Percentiles rank a stretch among this genome's conserved stretches.
Evolutionary conservation across 2,329 filamentous ascomycete genomes (phyloP).

Genomic region (Septoria linicola): DNA sequence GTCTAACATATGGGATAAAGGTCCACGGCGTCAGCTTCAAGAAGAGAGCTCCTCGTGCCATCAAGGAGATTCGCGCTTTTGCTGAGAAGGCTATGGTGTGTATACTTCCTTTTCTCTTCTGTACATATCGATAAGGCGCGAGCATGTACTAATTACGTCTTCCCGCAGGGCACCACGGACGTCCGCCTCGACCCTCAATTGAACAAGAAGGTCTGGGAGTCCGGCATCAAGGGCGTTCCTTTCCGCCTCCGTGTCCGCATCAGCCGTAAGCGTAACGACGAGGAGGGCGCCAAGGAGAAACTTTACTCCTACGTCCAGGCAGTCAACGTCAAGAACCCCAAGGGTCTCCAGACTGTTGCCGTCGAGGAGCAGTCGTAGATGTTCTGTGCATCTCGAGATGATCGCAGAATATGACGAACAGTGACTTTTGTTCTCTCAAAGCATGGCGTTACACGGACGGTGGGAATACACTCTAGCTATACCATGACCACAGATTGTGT

Average conservation of each 20-base stretch:
- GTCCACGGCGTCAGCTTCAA: slow-evolving; percentile 98
- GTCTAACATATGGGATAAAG: slow-evolving; percentile 55
- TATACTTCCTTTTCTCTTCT: slow-evolving; percentile 21
- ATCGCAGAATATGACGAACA: slow-evolving; percentile 1
- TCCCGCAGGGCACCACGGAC: slow-evolving; percentile 80
- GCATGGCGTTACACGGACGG: slow-evolving; percentile 9
- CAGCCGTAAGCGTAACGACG: slow-evolving; percentile 99
- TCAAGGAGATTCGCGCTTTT: slow-evolving; percentile 99
- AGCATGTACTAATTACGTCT: not conserved
- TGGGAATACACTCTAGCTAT: slow-evolving; percentile 10
- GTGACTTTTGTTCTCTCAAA: not conserved
- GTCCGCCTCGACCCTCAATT: slow-evolving; percentile 97
- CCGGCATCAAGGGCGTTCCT: slow-evolving; percentile 97
- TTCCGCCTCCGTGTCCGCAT: slow-evolving; percentile 98
- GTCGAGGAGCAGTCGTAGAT: slow-evolving; percentile 61
- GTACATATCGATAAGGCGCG: not conserved
- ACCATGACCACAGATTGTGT: slow-evolving; percentile 2
- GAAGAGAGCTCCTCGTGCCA: slow-evolving; percentile 96
- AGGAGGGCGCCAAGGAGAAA: slow-evolving; percentile 99
- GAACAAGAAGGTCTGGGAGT: slow-evolving; percentile 99
- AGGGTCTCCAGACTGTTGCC: slow-evolving; percentile 90
- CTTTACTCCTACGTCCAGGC: slow-evolving; percentile 99
- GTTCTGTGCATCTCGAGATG: not conserved
- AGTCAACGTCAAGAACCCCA: slow-evolving; percentile 98
- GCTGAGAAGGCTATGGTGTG: slow-evolving; percentile 94